Evolutionary conservation across 108 stramenopile genomes (phyloP), one percentile per base, ranked within the genome.

Genomic region (Cyclotella kingstonii): DNA sequence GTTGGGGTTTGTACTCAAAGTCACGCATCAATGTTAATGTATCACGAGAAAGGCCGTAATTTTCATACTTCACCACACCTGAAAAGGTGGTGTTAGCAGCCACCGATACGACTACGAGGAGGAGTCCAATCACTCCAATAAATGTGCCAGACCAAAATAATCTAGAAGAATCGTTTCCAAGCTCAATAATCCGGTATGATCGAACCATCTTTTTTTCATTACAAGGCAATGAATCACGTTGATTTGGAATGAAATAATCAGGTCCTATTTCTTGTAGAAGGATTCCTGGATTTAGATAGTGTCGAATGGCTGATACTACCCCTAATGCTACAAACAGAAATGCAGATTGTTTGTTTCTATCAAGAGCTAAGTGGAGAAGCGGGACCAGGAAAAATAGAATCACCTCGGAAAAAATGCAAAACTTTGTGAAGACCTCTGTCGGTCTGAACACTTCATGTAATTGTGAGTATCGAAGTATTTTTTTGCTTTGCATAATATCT

Each of bases 351-450:
- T 39, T 43, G 33, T 77, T 77, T 31, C 22, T 25, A n/a, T 48
- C 68, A 15, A 27, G 23, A 23, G 17, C 58, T 14, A 63, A 45
- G 53, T 48, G 60, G 27, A 51, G 25, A 29, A 45, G 40, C 10
- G 82, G 82, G n/a, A 49, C 66, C 4, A 80, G 12, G 59, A 68
- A 77, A 22, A 80, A 56, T n/a, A 86, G 17, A 5, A 54, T 5
- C 26, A 81, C 30, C 50, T 86, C 81, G 27, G 80, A 12, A 4
- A 23, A 23, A 27, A 81, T 52, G 18, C 63, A 43, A 12, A 63
- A 15, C 63, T 60, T 80, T 44, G 78, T 72, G 22, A 79, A 68
- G 5, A 21, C 12, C n/a, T 44, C 60, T 0, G 59, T 76, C 2
- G 85, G 71, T 25, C 54, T 36, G 0, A 62, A 65, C 18, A 80